Evolutionary conservation across 225 moss, liverwort and hornwort genomes (phyloP).

Genomic region (Climacium dendroides): DNA sequence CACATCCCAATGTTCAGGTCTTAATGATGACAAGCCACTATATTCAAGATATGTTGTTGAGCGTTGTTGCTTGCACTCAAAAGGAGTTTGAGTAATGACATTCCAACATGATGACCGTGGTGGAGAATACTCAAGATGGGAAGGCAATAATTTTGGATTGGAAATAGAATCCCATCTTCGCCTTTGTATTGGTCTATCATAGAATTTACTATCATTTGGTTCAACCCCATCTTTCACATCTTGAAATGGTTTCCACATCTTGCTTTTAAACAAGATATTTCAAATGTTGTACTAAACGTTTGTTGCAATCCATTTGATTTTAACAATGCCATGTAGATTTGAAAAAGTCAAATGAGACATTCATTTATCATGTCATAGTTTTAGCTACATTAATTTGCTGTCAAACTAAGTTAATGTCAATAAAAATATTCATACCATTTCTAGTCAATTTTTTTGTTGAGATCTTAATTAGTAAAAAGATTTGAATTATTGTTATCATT

Average conservation of each 20-base stretch:
- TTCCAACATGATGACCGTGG: background rate
- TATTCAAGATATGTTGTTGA: background rate
- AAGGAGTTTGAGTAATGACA: background rate
- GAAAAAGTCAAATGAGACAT: background rate
- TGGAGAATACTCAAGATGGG: background rate
- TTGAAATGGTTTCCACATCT: slow-evolving; percentile 17
- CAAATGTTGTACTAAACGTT: background rate
- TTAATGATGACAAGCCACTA: background rate
- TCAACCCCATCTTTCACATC: background rate
- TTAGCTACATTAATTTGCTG: background rate
- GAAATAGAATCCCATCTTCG: slow-evolving; percentile 9
- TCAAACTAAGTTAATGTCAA: background rate
- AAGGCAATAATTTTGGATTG: background rate
- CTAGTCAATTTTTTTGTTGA: background rate
- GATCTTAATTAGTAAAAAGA: background rate
- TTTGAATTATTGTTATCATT: background rate
- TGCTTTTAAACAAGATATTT: background rate
- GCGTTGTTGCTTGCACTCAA: background rate
- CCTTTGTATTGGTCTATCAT: slow-evolving; percentile 12
- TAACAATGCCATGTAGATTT: slow-evolving; percentile 2
- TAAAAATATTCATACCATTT: background rate
- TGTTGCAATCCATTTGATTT: background rate
- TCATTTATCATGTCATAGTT: slow-evolving; percentile 3
- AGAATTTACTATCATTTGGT: background rate
- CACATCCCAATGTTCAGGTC: background rate